Evolutionary conservation across 192 early-diverging fungal genomes (phyloP), one percentile per base, ranked within the genome.

Genomic region (Glomus cerebriforme): DNA sequence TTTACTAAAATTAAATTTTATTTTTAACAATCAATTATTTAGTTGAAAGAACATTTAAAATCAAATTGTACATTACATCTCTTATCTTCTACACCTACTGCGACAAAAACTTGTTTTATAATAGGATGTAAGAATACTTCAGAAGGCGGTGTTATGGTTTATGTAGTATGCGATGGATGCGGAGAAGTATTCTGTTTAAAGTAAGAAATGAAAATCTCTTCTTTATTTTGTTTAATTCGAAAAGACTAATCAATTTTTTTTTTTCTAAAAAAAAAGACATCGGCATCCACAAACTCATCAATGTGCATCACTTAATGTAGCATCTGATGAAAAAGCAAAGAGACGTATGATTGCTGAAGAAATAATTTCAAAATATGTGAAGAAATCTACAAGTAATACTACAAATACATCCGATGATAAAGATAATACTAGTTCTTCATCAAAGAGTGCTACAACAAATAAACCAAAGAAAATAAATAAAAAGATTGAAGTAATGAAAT

Each of bases 91-190:
- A n/a, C 47, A 7, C 54, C 67, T 24, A 34, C 43, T 6, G 34
- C 71, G 1, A 62, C 35, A 69, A 45, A 47, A 39, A 39, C 49
- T 45, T 83, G 82, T 70, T 32, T 19, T 27, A 54, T 78, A 3
- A 58, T 29, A 32, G 63, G 66, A 27, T 83, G 82, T 45, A 63
- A 54, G 27, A 78, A 35, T 26, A 35, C 7, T 19, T 54, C 54
- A 15, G 75, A 77, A 8, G 64, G 58, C 13, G 79, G 76, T 77
- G 43, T 69, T n/a, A 5, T 69, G 26, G 75, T 80, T 17, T 63
- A 68, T 68, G 82, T 79, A 1, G 35, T 79, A 29, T 83, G 82
- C 59, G 69, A 77, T 67, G 79, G 62, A 59, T 83, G 82, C 54
- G 75, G 60, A 45, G 68, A 62, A 0, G 58, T 66, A 2, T 83